Evolutionary conservation across 768 basidiomycete genomes (phyloP).

Genomic region (Rhizopogon roseolus): DNA sequence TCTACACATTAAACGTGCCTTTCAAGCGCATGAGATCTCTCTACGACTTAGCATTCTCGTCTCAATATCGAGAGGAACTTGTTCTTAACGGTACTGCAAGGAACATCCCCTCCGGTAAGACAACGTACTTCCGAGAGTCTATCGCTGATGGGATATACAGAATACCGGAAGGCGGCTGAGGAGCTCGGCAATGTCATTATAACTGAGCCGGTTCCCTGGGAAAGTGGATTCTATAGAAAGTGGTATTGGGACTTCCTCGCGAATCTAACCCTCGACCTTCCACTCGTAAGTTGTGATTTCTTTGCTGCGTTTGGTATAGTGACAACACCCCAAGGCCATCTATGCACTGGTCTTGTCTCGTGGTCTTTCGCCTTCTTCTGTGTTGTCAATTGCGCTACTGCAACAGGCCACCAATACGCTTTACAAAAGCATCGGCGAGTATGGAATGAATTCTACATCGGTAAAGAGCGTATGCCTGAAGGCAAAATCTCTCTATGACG

Average conservation of each 20-base stretch:
- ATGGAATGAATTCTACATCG: conserved; percentile 1
- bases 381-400: conserved; percentile 30
- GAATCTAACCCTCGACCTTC: conserved; percentile 26
- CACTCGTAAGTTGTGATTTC: conserved; percentile 25
- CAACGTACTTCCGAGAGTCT: rapidly evolving
- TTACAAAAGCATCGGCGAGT: conserved; percentile 12
- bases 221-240: conserved; percentile 6
- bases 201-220: conserved; percentile 22
- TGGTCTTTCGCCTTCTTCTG: conserved; percentile 22
- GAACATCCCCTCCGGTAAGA: conserved; percentile 27
- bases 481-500: conserved; percentile 16
- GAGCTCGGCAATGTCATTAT: conserved; percentile 24
- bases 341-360: conserved; percentile 18
- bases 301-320: not conserved
- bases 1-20: conserved; percentile 30
- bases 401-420: conserved; percentile 25
- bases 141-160: conserved; percentile 17
- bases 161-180: conserved; percentile 29
- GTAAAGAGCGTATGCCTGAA: conserved; percentile 10
- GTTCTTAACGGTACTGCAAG: conserved; percentile 31
- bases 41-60: conserved; percentile 34
- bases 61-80: conserved; percentile 28
- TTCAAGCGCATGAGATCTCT: conserved; percentile 36
- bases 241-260: conserved; percentile 35
- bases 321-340: conserved; percentile 14